A percentile compares a stretch with the other conserved stretches of the same genome.
These are phyloP conservation scores for Mycena epipterygia DNA, from an alignment of 768 basidiomycete genomes.

Conservation along the genomic window DNA sequence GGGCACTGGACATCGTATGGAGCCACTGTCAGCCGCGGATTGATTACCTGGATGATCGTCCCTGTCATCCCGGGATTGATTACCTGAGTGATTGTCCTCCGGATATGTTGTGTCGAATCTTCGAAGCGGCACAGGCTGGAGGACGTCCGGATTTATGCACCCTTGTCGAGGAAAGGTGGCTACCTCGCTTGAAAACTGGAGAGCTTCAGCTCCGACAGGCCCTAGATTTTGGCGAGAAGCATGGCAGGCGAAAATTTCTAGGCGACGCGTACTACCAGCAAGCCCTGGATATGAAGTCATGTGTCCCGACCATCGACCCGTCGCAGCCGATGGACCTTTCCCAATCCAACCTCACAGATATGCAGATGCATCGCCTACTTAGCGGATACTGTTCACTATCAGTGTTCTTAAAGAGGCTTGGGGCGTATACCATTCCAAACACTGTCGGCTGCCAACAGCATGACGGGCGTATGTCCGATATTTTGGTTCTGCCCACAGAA, in stretches of 20 bases:
- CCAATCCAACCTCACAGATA: not conserved
- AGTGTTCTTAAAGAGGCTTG: not conserved
- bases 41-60: too few relatives aligned
- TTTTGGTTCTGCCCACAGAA: too few relatives aligned
- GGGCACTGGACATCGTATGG: slow-evolving; percentile 16
- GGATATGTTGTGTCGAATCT: not conserved
- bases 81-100: slow-evolving; percentile 6
- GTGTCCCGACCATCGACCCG: not conserved
- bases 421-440: not conserved
- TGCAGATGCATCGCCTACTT: not conserved
- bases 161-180: slow-evolving; percentile 15
- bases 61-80: not conserved
- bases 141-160: not conserved
- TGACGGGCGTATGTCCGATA: too few relatives aligned
- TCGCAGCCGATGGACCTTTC: not conserved
- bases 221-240: slow-evolving; percentile 16
- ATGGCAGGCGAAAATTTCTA: slow-evolving; percentile 5
- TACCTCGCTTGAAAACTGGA: slow-evolving; percentile 4
- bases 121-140: not conserved
- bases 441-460: not conserved
- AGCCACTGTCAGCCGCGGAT: slow-evolving; percentile 10
- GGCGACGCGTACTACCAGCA: slow-evolving; percentile 20
- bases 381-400: not conserved
- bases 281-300: not conserved
- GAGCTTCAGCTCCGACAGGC: slow-evolving; percentile 6